A percentile compares a stretch with the other conserved stretches of the same genome.
Conservation (phyloP, 2,329 filamentous ascomycete genomes). For the Herpotrichia juniperi region DNA sequence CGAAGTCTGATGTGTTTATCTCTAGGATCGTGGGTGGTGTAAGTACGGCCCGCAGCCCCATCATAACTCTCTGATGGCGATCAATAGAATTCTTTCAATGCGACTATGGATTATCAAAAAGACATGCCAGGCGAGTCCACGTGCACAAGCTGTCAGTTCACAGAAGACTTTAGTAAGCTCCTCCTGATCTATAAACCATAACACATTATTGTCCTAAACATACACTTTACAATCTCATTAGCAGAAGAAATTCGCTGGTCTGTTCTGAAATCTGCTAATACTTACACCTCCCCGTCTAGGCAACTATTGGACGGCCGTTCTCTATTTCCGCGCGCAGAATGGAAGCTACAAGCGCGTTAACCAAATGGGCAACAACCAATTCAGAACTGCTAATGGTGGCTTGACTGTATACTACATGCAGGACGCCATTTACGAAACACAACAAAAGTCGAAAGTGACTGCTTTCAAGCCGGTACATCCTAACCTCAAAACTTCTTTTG, state of each 20-base stretch:
- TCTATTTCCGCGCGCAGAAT: conserved; percentile 37
- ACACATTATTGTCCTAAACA: too few species aligned
- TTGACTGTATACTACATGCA: conserved; percentile 27
- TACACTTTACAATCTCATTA: too few species aligned
- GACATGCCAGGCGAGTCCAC: conserved; percentile 28
- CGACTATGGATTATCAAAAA: conserved; percentile 16
- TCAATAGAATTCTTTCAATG: conserved; percentile 26
- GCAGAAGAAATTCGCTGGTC: too few species aligned
- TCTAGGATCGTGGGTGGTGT: conserved; percentile 24
- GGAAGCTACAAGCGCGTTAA: conserved; percentile 37
- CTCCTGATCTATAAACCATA: too few species aligned
- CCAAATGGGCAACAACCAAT: conserved; percentile 7
- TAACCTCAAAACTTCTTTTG: neutral
- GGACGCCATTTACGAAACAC: conserved; percentile 20
- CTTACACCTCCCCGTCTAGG: conserved; percentile 3
- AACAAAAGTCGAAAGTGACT: conserved; percentile 17
- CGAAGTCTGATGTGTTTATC: too few species aligned
- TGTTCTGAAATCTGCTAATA: neutral
- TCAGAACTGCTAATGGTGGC: conserved; percentile 17
- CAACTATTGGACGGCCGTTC: conserved; percentile 35
- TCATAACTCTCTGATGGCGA: conserved; percentile 5
- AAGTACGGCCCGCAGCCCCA: neutral
- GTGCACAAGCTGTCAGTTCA: conserved; percentile 26
- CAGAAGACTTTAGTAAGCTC: conserved; percentile 20
- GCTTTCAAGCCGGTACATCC: conserved; percentile 21